Evolutionary conservation across 2,329 filamentous ascomycete genomes (phyloP), one percentile per base, ranked within the genome.

Genomic region (Malbranchea cinnamomea): DNA sequence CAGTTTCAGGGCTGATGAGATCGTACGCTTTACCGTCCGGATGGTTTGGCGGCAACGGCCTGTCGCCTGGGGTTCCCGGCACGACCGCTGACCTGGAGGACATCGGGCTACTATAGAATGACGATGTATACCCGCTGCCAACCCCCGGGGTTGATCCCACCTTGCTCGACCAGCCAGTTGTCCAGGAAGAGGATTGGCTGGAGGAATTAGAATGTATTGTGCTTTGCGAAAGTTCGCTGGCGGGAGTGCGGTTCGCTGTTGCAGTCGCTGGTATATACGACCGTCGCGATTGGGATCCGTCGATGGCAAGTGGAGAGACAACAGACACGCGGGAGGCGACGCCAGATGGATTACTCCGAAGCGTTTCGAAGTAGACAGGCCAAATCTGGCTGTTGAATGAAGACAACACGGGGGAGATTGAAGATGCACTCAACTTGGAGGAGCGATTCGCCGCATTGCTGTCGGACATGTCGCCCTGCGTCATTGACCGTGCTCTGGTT

Each of bases 1-100:
- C 41, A 6, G 37, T 30, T 19, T 40, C 32, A 6, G 45, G 43
- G 22, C 37, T 42, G 9, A 44, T 38, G 31, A 48, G 35, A 5
- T 37, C 43, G 33, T 45, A 43, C 14, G 41, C 32, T 19, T 20
- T 30, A 6, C 10, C 19, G 4, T 20, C 15, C 23, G 33, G n/a
- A 14, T 12, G 9, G 13, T 28, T 26, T 31, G 25, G 12, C 6
- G 13, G 14, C 26, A 11, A 13, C 23, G 30, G 19, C 17, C 10
- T 11, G 21, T 7, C 16, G 20, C 14, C 26, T 17, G 10, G 17
- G 20, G 14, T 18, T 15, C 18, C 23, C 20, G 23, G 21, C 16
- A 20, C 21, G 6, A 26, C 22, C 23, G 16, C 21, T 32, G 29
- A 29, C 9, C 29, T 32, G 8, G 33, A 35, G 13, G 26, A 29